A percentile compares a stretch with the other conserved stretches of the same genome.
phyloP scores from a whole-genome alignment of 208 protist species.

The Blastocrithidia nonstop region DNA sequence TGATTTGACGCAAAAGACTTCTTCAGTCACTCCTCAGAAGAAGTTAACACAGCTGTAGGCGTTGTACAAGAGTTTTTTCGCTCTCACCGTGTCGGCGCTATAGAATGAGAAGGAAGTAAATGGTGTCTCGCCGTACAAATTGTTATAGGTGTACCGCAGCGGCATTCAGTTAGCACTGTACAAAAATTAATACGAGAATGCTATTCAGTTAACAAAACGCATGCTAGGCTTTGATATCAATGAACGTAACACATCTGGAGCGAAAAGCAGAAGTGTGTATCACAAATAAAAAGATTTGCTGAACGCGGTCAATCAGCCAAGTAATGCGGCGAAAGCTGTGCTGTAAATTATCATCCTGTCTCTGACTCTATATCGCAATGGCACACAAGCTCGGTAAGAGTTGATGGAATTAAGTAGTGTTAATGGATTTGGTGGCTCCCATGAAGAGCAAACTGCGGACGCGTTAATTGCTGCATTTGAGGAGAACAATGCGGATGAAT shows the following conservation, averaged over 20 bases:
- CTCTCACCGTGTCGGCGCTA: too few species aligned
- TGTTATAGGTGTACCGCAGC: slow-evolving; percentile 47
- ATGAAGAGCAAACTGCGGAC: slow-evolving; percentile 26
- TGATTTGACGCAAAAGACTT: too few species aligned
- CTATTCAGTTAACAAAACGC: slow-evolving; percentile 23
- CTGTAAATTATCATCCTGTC: slow-evolving; percentile 61
- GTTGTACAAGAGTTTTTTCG: too few species aligned
- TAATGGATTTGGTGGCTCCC: slow-evolving; percentile 37
- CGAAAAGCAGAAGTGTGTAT: slow-evolving; percentile 12
- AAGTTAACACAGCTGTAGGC: too few species aligned
- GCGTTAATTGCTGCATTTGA: slow-evolving; percentile 35
- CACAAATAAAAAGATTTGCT: slow-evolving; percentile 37
- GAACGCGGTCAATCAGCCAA: slow-evolving; percentile 45
- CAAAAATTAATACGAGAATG: slow-evolving; percentile 14
- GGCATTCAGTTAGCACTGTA: slow-evolving; percentile 30
- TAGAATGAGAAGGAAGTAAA: too few species aligned
- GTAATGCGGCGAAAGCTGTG: slow-evolving; percentile 50
- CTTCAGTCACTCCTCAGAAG: too few species aligned
- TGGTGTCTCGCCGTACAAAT: slow-evolving; percentile 17
- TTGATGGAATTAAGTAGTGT: slow-evolving; percentile 25
- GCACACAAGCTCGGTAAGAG: slow-evolving; percentile 51
- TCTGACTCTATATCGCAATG: too few species aligned
- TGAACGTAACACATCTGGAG: slow-evolving; percentile 4
- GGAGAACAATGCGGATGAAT: slow-evolving; percentile 36
- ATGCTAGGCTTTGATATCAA: slow-evolving; percentile 14